Evolutionary conservation across 345 rosid genomes (phyloP).

Genomic region (Pistacia atlantica): DNA sequence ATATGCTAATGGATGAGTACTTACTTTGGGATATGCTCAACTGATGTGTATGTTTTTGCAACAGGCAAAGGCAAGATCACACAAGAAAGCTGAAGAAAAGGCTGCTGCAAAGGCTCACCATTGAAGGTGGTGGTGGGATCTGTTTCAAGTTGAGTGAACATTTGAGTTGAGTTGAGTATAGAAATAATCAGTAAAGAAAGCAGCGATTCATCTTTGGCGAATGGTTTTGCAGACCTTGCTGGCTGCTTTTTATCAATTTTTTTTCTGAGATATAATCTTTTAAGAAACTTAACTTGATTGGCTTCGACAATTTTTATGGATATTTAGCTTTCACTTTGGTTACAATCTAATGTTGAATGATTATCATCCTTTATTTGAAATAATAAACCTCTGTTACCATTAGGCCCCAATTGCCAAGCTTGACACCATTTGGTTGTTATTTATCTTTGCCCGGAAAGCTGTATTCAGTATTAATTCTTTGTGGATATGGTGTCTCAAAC

Average conservation of each 20-base stretch:
- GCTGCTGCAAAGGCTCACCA: slow-evolving; percentile 44
- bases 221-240: slow-evolving; percentile 22
- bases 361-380: background rate
- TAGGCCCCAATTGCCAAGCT: background rate
- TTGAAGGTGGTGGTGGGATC: slow-evolving; percentile 28
- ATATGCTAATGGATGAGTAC: background rate
- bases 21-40: slow-evolving; percentile 6
- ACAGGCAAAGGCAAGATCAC: slow-evolving; percentile 64
- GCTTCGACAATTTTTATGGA: background rate
- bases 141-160: slow-evolving; percentile 16
- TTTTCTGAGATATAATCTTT: slow-evolving; percentile 1
- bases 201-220: slow-evolving; percentile 20
- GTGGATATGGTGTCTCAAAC: too few species aligned
- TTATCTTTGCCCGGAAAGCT: background rate
- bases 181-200: slow-evolving; percentile 34
- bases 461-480: background rate
- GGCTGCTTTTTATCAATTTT: background rate
- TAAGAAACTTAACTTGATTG: slow-evolving; percentile 10
- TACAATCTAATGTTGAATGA: background rate
- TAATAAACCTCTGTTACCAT: background rate
- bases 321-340: background rate
- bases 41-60: background rate
- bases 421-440: background rate
- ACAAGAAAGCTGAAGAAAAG: slow-evolving; percentile 51
- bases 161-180: slow-evolving; percentile 21